Base-by-base conservation (phyloP, 441 rosid species). In the Sinapis alba region DNA sequence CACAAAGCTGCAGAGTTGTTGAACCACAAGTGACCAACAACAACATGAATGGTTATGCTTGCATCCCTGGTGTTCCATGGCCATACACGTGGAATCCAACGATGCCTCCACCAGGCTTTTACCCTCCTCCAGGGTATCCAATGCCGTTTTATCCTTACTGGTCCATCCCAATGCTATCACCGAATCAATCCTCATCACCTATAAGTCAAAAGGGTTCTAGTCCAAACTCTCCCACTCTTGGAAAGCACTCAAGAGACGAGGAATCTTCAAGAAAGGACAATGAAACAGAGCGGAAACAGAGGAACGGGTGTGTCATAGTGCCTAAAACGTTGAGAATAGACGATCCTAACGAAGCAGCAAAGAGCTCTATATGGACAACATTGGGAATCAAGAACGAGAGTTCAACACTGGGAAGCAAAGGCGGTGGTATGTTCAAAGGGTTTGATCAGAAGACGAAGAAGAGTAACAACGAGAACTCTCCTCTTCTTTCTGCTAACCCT, bases 361-460 rank as follows among this genome's bases (percentile, higher is more conserved):
- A 88, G 83, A 94, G 98, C 78, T 92, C 98, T 7, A 94, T 94
- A 81, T 94, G 98, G 98, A 82, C 90, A 74, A 92, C 97, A 0
- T 83, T 92, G 0, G 98, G 97, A 59, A 90, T 94, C 69, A 88
- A 85, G 85, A 87, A 92, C 61, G 98, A 90, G 47, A 80, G 62
- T 58, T 58, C 62, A 27, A 58, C 20, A 27, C n/a, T 58, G 36
- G 82, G 10, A 58, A 69, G 77, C 23, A 75, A 79, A 30, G 86
- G 83, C 53, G 86, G 86, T 18, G n/a, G 47, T 16, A 74, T 90
- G 72, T 87, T 89, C 80, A 85, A 87, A 84, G 90, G 85, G 54
- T 86, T 94, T 76, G 85, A 91, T 36, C 45, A 84, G 0, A 89
- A 91, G 80, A 81, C 56, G 81, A 83, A 59, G 90, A 86, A 80